Evolutionary conservation across 805 yeast species (phyloP), one percentile per base, ranked within the genome.

Genomic region (Brettanomyces anomalus): DNA sequence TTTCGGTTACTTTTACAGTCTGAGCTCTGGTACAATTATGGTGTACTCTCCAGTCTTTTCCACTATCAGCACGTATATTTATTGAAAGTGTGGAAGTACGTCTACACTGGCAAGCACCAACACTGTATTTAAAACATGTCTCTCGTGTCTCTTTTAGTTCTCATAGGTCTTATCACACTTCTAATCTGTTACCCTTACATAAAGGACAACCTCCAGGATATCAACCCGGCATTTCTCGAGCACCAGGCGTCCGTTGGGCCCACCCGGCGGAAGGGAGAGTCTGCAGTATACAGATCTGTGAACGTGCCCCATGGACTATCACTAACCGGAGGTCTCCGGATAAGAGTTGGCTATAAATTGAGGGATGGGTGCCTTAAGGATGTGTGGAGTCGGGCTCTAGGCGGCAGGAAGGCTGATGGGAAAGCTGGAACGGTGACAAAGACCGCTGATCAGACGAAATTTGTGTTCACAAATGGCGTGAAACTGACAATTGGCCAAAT

Each of bases 301-400:
- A 78, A 82, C 50, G 76, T 84, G 28, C 93, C 89, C 18, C 79
- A 76, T 55, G 85, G 86, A 4, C 57, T 75, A 45, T 81, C 85
- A 0, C 66, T 88, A 43, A 68, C 81, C 18, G 72, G 84, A 2
- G 94, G 94, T 0, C 62, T 85, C 43, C 76, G 77, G 37, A 72
- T 88, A 19, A 70, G 85, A 36, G 68, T 73, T 20, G 79, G 76
- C 31, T 83, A 81, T 57, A 74, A 73, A 48, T 56, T 82, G 18
- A 68, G 95, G 51, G 81, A 84, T 57, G 96, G 96, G 3, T 79
- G 76, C 50, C 57, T 86, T 45, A 71, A 74, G 47, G 96, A 86
- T 63, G 56, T 85, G 3, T 85, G 93, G 89, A 74, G 69, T 42
- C 62, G 79, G 13, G 70, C 73, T 10, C 49, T 44, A 40, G 42